These are phyloP conservation scores for Ambrosia trifida DNA, from an alignment of 129 eudicot genomes.

Conservation along the genomic window DNA sequence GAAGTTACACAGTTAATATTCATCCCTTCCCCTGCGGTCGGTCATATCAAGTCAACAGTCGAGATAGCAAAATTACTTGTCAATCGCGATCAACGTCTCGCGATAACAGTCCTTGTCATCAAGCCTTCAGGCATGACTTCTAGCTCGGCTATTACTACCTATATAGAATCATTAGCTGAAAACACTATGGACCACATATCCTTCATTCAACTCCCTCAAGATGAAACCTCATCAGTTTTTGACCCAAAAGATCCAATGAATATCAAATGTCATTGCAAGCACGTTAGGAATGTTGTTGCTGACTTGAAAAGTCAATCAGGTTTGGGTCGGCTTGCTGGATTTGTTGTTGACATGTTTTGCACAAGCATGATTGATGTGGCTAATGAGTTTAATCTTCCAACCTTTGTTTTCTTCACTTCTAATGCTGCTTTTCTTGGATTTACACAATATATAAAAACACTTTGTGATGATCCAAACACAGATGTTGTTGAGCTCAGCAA, in stretches of 20 bases:
- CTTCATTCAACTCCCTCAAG: slow-evolving; percentile 24
- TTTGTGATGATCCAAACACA: neutral
- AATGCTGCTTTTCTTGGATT: slow-evolving; percentile 1
- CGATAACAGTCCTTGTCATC: slow-evolving; percentile 17
- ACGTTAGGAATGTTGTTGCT: slow-evolving; percentile 7
- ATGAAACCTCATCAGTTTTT: neutral
- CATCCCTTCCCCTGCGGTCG: slow-evolving; percentile 21
- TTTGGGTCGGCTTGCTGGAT: slow-evolving; percentile 9
- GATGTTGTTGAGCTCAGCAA: neutral
- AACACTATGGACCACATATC: neutral
- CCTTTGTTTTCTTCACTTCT: neutral
- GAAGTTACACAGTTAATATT: slow-evolving; percentile 10
- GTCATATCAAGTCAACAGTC: slow-evolving; percentile 26
- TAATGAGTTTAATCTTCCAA: slow-evolving; percentile 21
- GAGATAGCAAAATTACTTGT: slow-evolving; percentile 20
- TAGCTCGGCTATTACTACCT: neutral
- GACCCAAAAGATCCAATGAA: slow-evolving; percentile 1
- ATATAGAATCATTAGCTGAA: slow-evolving; percentile 22
- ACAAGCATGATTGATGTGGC: slow-evolving; percentile 23
- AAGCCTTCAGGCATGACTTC: neutral
- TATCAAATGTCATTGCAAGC: neutral
- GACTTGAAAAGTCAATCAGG: neutral
- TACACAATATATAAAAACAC: neutral
- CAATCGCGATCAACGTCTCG: slow-evolving; percentile 11
- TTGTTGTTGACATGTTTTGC: slow-evolving; percentile 19